Evolutionary conservation across 441 rosid genomes (phyloP).

Genomic region (California macrophylla): DNA sequence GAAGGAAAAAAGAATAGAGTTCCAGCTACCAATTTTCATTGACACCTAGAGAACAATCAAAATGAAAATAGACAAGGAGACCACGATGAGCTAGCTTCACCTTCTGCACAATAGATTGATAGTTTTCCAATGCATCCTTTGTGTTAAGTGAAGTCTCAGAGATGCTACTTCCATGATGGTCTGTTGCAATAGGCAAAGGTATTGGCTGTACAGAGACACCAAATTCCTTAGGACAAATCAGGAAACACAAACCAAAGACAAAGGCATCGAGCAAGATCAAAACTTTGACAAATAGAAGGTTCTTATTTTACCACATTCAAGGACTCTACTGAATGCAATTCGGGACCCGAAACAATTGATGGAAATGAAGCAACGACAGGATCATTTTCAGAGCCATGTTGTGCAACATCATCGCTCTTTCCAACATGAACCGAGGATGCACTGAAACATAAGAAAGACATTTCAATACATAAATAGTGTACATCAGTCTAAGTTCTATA

Average conservation of each 20-base stretch:
- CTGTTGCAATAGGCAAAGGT: conserved; percentile 47
- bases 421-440: conserved; percentile 44
- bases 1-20: background rate
- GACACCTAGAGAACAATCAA: background rate
- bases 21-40: background rate
- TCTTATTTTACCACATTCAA: conserved; percentile 47
- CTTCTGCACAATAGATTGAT: conserved; percentile 73
- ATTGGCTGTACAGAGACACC: conserved; percentile 44
- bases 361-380: conserved; percentile 37
- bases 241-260: conserved; percentile 20
- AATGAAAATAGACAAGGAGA: conserved; percentile 3
- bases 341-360: conserved; percentile 41
- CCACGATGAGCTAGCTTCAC: conserved; percentile 26
- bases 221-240: conserved; percentile 36
- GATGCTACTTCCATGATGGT: conserved; percentile 46
- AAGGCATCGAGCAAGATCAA: conserved; percentile 12
- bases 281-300: conserved; percentile 7
- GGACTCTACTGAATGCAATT: conserved; percentile 41
- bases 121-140: conserved; percentile 90
- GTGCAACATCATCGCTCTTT: conserved; percentile 39
- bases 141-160: conserved; percentile 68
- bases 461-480: conserved; percentile 13
- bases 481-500: background rate
- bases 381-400: conserved; percentile 41
- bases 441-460: conserved; percentile 31